phyloP scores from a whole-genome alignment of 345 rosid species.

The Theobroma cacao region DNA sequence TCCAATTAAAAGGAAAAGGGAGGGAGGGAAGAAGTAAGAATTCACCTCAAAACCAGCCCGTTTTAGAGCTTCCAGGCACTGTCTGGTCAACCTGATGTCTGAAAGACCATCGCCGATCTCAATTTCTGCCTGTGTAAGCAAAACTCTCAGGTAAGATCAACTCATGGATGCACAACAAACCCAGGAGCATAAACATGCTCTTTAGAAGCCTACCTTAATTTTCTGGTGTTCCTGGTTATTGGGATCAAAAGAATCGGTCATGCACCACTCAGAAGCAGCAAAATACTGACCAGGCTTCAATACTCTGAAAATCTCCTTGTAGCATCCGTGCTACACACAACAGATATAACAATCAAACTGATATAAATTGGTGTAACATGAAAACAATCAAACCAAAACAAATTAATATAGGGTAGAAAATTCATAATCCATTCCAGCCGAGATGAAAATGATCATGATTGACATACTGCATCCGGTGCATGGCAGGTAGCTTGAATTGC shows the following conservation, averaged over 20 bases:
- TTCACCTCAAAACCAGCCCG: slow-evolving; percentile 93
- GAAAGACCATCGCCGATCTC: slow-evolving; percentile 96
- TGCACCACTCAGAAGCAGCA: slow-evolving; percentile 97
- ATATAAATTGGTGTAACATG: not conserved
- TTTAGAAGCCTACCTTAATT: slow-evolving; percentile 55
- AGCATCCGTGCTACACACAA: slow-evolving; percentile 73
- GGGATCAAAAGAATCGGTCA: slow-evolving; percentile 90
- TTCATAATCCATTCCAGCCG: not conserved
- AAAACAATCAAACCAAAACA: not conserved
- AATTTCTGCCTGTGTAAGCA: slow-evolving; percentile 61
- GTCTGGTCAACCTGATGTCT: slow-evolving; percentile 71
- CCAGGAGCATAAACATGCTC: not conserved
- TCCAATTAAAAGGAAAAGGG: not conserved
- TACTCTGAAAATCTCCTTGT: slow-evolving; percentile 91
- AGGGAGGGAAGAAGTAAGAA: not conserved
- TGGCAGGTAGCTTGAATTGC: slow-evolving; percentile 99
- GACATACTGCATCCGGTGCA: slow-evolving; percentile 96
- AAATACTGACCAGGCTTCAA: slow-evolving; percentile 91
- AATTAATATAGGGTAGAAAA: not conserved
- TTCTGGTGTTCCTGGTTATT: slow-evolving; percentile 65
- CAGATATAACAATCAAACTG: not conserved
- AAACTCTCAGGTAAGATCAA: not conserved
- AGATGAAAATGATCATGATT: slow-evolving; percentile 7
- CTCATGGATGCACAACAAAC: not conserved
- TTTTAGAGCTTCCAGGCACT: slow-evolving; percentile 84